Percentiles rank a stretch among this genome's conserved stretches.
Evolutionary conservation across 768 basidiomycete species (phyloP).

Genomic region (Collybiopsis confluens): DNA sequence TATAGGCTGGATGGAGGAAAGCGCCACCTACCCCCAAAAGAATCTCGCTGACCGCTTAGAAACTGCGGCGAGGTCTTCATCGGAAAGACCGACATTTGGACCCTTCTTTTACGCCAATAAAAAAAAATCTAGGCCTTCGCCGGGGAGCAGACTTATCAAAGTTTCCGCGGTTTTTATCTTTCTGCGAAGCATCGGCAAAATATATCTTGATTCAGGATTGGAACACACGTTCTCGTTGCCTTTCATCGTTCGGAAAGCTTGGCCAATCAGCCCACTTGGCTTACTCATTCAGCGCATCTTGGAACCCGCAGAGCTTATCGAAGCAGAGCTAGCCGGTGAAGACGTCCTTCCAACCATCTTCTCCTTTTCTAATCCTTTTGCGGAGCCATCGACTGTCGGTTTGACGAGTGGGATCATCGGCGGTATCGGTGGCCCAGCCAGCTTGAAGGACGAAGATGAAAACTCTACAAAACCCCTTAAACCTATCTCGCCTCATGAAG

Average conservation of each 20-base stretch:
- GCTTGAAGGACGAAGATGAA: slow-evolving; percentile 53
- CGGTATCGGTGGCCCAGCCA: slow-evolving; percentile 23
- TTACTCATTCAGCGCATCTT: slow-evolving; percentile 74
- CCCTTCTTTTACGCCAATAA: slow-evolving; percentile 38
- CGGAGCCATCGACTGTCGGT: slow-evolving; percentile 71
- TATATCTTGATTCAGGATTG: slow-evolving; percentile 65
- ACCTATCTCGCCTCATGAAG: slow-evolving; percentile 59
- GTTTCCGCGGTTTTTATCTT: slow-evolving; percentile 73
- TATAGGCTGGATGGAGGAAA: slow-evolving; percentile 60
- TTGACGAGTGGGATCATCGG: slow-evolving; percentile 58
- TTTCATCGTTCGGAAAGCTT: slow-evolving; percentile 74
- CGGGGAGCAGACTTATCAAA: slow-evolving; percentile 30
- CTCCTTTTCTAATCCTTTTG: slow-evolving; percentile 70
- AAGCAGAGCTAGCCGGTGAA: slow-evolving; percentile 63
- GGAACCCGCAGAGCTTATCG: slow-evolving; percentile 61
- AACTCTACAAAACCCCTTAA: slow-evolving; percentile 45
- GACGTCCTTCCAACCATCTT: slow-evolving; percentile 76
- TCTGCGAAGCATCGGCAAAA: slow-evolving; percentile 66
- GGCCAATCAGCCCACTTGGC: slow-evolving; percentile 76
- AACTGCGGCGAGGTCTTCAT: slow-evolving; percentile 19
- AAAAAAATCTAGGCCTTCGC: slow-evolving; percentile 34
- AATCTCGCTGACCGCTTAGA: slow-evolving; percentile 26
- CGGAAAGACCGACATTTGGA: slow-evolving; percentile 46
- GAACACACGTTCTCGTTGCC: slow-evolving; percentile 79
- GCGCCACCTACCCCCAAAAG: slow-evolving; percentile 19